These are phyloP conservation scores for Metarhizium robertsii DNA, from an alignment of 2,329 filamentous ascomycete species.

Conservation along the genomic window DNA sequence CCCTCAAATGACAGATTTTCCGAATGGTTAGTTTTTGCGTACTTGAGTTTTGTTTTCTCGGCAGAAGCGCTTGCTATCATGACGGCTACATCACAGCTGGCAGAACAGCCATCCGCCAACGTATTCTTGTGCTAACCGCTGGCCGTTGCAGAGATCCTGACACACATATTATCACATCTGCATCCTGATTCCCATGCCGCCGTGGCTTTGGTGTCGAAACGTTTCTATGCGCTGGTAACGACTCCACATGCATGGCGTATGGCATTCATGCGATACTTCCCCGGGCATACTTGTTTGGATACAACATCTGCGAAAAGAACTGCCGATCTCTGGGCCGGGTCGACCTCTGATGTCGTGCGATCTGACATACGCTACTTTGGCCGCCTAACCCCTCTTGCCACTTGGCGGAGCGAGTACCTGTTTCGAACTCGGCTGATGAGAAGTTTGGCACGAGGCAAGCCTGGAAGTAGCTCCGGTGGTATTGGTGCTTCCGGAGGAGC, in stretches of 20 bases:
- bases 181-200: slow-evolving; percentile 74
- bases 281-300: slow-evolving; percentile 47
- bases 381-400: slow-evolving; percentile 72
- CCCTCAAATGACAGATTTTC: slow-evolving; percentile 49
- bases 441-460: slow-evolving; percentile 74
- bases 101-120: slow-evolving; percentile 5
- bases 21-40: slow-evolving; percentile 59
- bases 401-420: slow-evolving; percentile 94
- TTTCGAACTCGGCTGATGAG: slow-evolving; percentile 75
- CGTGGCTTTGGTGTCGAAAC: slow-evolving; percentile 77
- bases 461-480: slow-evolving; percentile 45
- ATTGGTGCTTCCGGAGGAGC: slow-evolving; percentile 42
- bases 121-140: slow-evolving; percentile 3
- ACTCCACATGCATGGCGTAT: slow-evolving; percentile 90
- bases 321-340: slow-evolving; percentile 30
- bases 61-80: not conserved
- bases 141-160: slow-evolving; percentile 65
- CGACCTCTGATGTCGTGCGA: slow-evolving; percentile 45
- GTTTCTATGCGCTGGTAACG: slow-evolving; percentile 79
- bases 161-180: slow-evolving; percentile 82
- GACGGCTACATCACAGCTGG: not conserved
- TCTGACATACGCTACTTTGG: slow-evolving; percentile 74
- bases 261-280: slow-evolving; percentile 86
- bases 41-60: not conserved
- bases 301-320: slow-evolving; percentile 24